Evolutionary conservation across 306 rosid species (phyloP).

Genomic region (Vigna mungo): DNA sequence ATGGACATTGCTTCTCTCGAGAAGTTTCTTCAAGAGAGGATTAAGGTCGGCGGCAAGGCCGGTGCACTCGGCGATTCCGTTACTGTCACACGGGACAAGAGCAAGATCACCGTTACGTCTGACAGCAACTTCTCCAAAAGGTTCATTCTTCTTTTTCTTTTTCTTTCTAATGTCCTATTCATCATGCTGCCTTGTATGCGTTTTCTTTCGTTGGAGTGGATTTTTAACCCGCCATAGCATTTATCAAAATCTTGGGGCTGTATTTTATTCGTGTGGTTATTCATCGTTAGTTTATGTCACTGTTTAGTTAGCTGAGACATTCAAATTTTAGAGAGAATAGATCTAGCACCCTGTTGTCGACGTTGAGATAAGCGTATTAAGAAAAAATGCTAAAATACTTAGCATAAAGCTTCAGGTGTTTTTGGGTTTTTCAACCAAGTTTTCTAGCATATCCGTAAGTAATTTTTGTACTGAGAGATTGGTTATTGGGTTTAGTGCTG

Average conservation of each 20-base stretch:
- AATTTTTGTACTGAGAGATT: not conserved
- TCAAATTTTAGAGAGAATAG: not conserved
- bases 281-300: not conserved
- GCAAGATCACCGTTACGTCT: conserved; percentile 76
- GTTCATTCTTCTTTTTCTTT: conserved; percentile 44
- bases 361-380: not conserved
- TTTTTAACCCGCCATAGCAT: not conserved
- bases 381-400: not conserved
- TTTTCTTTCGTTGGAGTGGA: not conserved
- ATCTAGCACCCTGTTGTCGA: conserved; percentile 4
- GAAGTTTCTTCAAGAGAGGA: conserved; percentile 95
- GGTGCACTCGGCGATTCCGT: conserved; percentile 90
- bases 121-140: conserved; percentile 81
- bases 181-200: not conserved
- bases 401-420: not conserved
- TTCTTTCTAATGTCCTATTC: not conserved
- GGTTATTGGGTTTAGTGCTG: not conserved
- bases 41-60: conserved; percentile 97
- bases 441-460: not conserved
- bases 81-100: conserved; percentile 73
- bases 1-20: conserved; percentile 96
- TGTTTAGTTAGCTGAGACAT: conserved; percentile 3
- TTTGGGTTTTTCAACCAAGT: not conserved
- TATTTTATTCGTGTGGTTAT: not conserved
- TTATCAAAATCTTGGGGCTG: not conserved